These are phyloP conservation scores for Corchorus olitorius DNA, from an alignment of 345 rosid species.

Conservation along the genomic window DNA sequence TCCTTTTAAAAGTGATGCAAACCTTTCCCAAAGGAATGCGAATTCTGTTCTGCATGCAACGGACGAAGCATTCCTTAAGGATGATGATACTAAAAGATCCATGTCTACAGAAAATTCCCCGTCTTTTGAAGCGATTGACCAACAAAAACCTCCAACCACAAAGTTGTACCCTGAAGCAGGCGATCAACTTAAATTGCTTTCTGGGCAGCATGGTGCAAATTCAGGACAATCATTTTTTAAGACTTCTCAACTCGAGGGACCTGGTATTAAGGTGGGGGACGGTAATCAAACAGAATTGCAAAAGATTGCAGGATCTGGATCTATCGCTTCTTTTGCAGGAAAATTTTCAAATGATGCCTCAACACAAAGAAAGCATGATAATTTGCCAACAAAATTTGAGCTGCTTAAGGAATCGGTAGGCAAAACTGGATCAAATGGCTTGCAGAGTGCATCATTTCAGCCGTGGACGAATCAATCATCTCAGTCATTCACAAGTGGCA, in stretches of 20 bases:
- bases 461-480: constrained; percentile 40
- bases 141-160: constrained; percentile 31
- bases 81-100: constrained; percentile 24
- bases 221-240: constrained; percentile 43
- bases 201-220: constrained; percentile 35
- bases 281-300: constrained; percentile 37
- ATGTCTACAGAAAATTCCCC: constrained; percentile 31
- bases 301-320: constrained; percentile 34
- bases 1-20: constrained; percentile 33
- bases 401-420: constrained; percentile 35
- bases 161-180: constrained; percentile 34
- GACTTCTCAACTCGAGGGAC: constrained; percentile 32
- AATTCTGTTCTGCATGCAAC: constrained; percentile 34
- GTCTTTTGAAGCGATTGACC: constrained; percentile 34
- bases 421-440: constrained; percentile 35
- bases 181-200: constrained; percentile 31
- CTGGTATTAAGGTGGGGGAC: constrained; percentile 21
- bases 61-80: constrained; percentile 6
- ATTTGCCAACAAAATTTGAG: constrained; percentile 33
- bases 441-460: constrained; percentile 40
- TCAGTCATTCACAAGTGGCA: constrained; percentile 50
- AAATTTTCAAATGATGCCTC: constrained; percentile 31
- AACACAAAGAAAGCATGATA: constrained; percentile 31
- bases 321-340: constrained; percentile 39
- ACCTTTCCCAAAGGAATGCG: constrained; percentile 29